Evolutionary conservation across 805 yeast species (phyloP).

Genomic region (Nakazawaea wyomingensis): DNA sequence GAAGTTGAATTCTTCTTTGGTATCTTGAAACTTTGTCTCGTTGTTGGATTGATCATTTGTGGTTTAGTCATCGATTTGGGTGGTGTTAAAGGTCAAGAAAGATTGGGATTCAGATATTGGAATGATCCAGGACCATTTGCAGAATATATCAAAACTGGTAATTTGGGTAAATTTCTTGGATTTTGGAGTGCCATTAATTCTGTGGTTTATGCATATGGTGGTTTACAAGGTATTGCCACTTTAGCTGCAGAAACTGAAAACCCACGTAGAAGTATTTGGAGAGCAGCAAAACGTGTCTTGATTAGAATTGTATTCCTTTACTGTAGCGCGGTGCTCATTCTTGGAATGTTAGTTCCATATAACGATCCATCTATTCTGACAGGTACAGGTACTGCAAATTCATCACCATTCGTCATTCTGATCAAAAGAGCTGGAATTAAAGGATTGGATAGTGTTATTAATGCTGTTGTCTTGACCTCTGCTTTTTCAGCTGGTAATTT

Average conservation of each 20-base stretch:
- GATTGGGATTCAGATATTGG: slow-evolving; percentile 30
- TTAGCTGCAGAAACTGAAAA: slow-evolving; percentile 52
- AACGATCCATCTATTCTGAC: slow-evolving; percentile 30
- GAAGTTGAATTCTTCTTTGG: slow-evolving; percentile 42
- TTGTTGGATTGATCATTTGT: slow-evolving; percentile 38
- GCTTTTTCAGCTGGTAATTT: slow-evolving; percentile 35
- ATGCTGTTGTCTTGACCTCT: slow-evolving; percentile 34
- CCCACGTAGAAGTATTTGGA: slow-evolving; percentile 46
- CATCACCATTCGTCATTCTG: slow-evolving; percentile 38
- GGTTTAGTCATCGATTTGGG: slow-evolving; percentile 45
- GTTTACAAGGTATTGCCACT: slow-evolving; percentile 57
- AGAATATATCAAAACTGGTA: slow-evolving; percentile 26
- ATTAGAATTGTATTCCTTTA: slow-evolving; percentile 47
- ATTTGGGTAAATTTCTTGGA: slow-evolving; percentile 20
- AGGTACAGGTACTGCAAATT: slow-evolving; percentile 19
- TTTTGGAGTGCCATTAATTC: slow-evolving; percentile 36
- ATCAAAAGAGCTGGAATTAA: slow-evolving; percentile 28
- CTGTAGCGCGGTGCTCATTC: slow-evolving; percentile 42
- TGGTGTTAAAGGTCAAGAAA: slow-evolving; percentile 38
- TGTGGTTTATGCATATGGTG: slow-evolving; percentile 77
- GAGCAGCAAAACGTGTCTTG: slow-evolving; percentile 47
- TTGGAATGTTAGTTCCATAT: slow-evolving; percentile 52
- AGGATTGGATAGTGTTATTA: slow-evolving; percentile 31
- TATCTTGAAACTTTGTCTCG: slow-evolving; percentile 38
- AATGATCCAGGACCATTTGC: slow-evolving; percentile 25